Conservation (phyloP, 192 early-diverging fungal species). For the Entophlyctis luteolus region DNA sequence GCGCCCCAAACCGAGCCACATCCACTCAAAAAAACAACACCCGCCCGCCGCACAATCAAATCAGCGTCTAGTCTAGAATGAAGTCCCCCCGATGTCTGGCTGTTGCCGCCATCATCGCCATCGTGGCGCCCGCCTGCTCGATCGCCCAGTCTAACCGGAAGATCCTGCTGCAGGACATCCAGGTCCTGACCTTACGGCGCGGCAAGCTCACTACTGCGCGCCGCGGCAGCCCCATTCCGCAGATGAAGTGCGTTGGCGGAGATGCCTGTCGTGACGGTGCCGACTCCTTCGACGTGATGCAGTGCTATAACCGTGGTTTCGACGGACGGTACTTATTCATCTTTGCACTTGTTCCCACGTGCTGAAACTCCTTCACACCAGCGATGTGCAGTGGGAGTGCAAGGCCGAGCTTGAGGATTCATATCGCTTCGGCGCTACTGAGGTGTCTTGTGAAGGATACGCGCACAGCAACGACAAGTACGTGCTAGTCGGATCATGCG, state of each 20-base stretch:
- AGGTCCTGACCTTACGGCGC: slow-evolving; percentile 35
- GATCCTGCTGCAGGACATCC: slow-evolving; percentile 31
- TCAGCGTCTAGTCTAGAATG: no score
- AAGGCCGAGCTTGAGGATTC: slow-evolving; percentile 40
- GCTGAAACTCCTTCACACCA: neutral
- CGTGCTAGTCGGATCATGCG: slow-evolving; percentile 42
- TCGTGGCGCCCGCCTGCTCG: neutral
- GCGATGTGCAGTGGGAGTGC: slow-evolving; percentile 44
- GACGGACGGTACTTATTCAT: slow-evolving; percentile 21
- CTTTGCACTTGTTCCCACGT: neutral
- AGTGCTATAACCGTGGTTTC: slow-evolving; percentile 35
- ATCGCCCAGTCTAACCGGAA: slow-evolving; percentile 18
- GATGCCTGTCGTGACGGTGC: slow-evolving; percentile 35
- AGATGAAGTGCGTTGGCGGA: slow-evolving; percentile 44
- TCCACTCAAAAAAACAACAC: no score
- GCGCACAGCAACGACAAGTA: slow-evolving; percentile 39
- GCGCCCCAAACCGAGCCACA: no score
- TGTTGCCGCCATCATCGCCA: neutral
- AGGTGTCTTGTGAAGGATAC: slow-evolving; percentile 49
- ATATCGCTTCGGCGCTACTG: slow-evolving; percentile 39
- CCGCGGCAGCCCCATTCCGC: slow-evolving; percentile 36
- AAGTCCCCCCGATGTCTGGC: no score
- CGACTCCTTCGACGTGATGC: slow-evolving; percentile 30
- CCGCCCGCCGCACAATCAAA: no score
- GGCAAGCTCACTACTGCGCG: slow-evolving; percentile 36